Evolutionary conservation across 129 eudicot species (phyloP), one percentile per base, ranked within the genome.

Genomic region (sunflower (Helianthus annuus)): DNA sequence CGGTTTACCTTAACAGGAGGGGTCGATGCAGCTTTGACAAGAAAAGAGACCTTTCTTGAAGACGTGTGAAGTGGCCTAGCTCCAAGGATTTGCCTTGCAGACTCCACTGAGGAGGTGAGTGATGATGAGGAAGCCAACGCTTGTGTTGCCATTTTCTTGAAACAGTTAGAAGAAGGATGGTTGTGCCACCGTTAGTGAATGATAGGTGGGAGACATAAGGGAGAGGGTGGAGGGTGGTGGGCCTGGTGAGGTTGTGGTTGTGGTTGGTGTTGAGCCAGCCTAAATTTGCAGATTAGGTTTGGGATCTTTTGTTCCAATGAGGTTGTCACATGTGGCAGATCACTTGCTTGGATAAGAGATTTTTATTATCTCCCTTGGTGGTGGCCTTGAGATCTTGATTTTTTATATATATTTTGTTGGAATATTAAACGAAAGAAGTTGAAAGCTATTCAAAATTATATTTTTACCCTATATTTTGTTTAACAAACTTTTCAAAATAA

Each of bases 51-150:
- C 86, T 79, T 95, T 72, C 87, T 83, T 24, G 88, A 42, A 22
- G 84, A 24, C 64, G 96, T 80, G 9, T 48, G 78, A 15, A 75
- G 6, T 4, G 96, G 81, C 68, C 89, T 86, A 39, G 82, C 78
- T 51, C 88, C 94, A 66, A 90, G 81, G 49, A 88, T 77, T 36
- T 88, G 87, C 56, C 94, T 79, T 6, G 94, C 85, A 66, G 84
- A 81, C 72, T 90, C 96, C 6, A 80, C 89, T 2, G 99, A 84
- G 67, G 99, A 86, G 66, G 93, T 81, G 68, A 94, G 81, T 11
- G 97, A 90, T 24, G 98, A 90, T 19, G 99, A 95, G 63, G 97
- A 95, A 39, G 84, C 84, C 86, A 95, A 46, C 5, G 99, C 94
- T 36, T 88, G 97, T 5, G 97, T 82, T 62, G 94, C 99, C 97